Evolutionary conservation across 495 filamentous ascomycete genomes (phyloP).

Genomic region (Aspergillus wentii): DNA sequence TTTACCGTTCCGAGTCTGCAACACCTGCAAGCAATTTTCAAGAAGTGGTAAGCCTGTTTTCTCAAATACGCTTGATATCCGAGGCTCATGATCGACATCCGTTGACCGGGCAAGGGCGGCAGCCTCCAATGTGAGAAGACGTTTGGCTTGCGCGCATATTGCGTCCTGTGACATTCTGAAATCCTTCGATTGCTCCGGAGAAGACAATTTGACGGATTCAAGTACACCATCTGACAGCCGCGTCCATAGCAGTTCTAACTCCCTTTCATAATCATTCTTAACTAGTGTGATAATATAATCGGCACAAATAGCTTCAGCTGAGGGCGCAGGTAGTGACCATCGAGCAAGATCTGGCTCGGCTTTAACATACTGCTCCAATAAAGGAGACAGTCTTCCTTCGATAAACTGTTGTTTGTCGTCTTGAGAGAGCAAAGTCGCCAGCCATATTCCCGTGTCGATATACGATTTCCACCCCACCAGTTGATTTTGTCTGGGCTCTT

Average conservation of each 20-base stretch:
- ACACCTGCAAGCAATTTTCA: conserved; percentile 41
- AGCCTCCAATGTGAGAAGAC: conserved; percentile 57
- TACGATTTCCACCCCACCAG: conserved; percentile 69
- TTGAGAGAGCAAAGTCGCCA: conserved; percentile 40
- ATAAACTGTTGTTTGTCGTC: conserved; percentile 46
- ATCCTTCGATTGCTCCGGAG: conserved; percentile 73
- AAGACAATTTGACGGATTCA: conserved; percentile 60
- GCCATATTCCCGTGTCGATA: conserved; percentile 48
- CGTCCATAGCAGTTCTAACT: conserved; percentile 48
- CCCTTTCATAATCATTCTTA: conserved; percentile 16
- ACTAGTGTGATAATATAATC: conserved; percentile 30
- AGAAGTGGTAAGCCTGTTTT: conserved; percentile 35
- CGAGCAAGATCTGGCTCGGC: conserved; percentile 34
- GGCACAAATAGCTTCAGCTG: conserved; percentile 32
- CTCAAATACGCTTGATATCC: conserved; percentile 19
- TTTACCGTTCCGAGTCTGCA: conserved; percentile 66
- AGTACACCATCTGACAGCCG: conserved; percentile 50
- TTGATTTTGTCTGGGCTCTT: conserved; percentile 65
- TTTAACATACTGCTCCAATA: conserved; percentile 55
- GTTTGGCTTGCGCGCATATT: conserved; percentile 53
- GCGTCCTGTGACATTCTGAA: conserved; percentile 64
- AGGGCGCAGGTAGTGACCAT: conserved; percentile 45
- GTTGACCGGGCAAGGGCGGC: conserved; percentile 32
- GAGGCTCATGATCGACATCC: conserved; percentile 19
- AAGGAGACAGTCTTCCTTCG: conserved; percentile 45